Evolutionary conservation across 805 yeast species (phyloP).

Genomic region (Nakazawaea pomicola): DNA sequence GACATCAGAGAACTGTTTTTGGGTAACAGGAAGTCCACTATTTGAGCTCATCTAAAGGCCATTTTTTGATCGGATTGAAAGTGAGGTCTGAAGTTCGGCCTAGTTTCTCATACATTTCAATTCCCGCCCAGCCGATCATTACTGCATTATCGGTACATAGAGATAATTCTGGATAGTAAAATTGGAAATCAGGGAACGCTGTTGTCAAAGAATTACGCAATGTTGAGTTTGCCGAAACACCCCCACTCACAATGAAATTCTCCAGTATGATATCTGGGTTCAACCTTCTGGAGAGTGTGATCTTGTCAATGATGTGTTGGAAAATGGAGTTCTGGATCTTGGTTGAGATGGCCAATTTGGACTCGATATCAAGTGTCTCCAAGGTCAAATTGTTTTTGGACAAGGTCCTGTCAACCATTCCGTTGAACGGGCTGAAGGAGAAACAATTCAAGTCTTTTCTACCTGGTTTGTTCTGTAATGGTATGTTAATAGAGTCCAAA

Average conservation of each 20-base stretch:
- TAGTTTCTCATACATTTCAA: constrained; percentile 67
- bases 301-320: constrained; percentile 64
- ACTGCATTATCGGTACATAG: constrained; percentile 93
- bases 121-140: constrained; percentile 98
- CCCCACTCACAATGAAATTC: constrained; percentile 83
- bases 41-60: constrained; percentile 57
- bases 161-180: constrained; percentile 62
- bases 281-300: constrained; percentile 37
- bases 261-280: too few species aligned
- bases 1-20: constrained; percentile 50
- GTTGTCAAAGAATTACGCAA: constrained; percentile 45
- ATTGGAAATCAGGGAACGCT: constrained; percentile 18
- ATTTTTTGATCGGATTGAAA: constrained; percentile 66
- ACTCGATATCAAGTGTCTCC: constrained; percentile 17
- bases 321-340: constrained; percentile 64
- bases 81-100: constrained; percentile 42
- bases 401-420: constrained; percentile 23
- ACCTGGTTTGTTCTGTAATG: constrained; percentile 45
- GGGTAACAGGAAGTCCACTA: constrained; percentile 4
- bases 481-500: constrained; percentile 35
- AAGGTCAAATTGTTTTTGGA: constrained; percentile 19
- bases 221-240: constrained; percentile 76
- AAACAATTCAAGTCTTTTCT: constrained; percentile 46
- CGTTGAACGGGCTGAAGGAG: constrained; percentile 70
- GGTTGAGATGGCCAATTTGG: constrained; percentile 45